Base-by-base conservation (phyloP, 2,329 filamentous ascomycete species). In the Aureobasidium pullulans region DNA sequence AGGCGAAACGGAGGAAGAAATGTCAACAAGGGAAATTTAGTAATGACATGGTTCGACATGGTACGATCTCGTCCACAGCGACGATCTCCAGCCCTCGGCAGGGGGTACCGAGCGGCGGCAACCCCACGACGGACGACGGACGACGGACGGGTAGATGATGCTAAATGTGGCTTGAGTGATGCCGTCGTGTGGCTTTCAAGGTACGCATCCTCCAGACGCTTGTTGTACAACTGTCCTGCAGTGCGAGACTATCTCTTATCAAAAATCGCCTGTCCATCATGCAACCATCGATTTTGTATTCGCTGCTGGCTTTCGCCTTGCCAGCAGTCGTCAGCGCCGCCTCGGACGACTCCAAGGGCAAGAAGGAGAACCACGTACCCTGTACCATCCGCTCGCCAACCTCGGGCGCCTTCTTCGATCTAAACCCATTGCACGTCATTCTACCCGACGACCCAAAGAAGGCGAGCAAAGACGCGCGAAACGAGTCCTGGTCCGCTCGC, bases 361-460 rank as follows among this genome's bases (percentile, higher is more conserved):
- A 57, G 42, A 70, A 77, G 68, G 71, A 72, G 42, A 66, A 73
- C n/a, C 69, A 75, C 46, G 77, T 79, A 58, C 80, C 83, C 62
- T 87, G 84, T 69, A 84, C 84, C n/a, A 80, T 83, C 60, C 78
- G 80, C 63, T 85, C 83, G 28, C 80, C 83, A 3, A 79, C 76
- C n/a, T 81, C 78, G 11, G 82, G 83, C 60, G 75, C 81, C 58
- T 86, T 84, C 75, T 86, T 84, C 72, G 84, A 87, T 67, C 75
- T 87, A 31, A 84, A 78, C 64, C 75, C 79, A 7, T 77, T 87
- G 63, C 78, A 78, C 32, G 71, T 84, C 56, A 73, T 73, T 39
- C 77, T 78, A 36, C 79, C 81, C 11, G 69, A 69, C 9, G 66
- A 63, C 7, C 64, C 66, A 9, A 72, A 73, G 60, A 76, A 75